phyloP scores from a whole-genome alignment of 768 basidiomycete genomes.

The Mycena floridula region DNA sequence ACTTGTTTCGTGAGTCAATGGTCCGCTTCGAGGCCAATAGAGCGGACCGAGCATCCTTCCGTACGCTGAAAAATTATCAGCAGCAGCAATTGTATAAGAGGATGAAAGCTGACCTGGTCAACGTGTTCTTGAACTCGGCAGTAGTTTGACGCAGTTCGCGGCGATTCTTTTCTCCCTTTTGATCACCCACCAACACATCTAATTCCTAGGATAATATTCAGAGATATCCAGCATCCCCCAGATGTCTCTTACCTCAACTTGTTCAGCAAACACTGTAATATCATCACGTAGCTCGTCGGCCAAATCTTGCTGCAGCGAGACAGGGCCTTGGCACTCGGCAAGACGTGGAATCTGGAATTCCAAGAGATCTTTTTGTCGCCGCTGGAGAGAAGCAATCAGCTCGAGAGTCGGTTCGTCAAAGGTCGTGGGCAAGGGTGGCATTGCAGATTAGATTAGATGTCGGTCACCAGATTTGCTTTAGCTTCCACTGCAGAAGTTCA shows the following conservation, averaged over 20 bases:
- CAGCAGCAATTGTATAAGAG: too few relatives aligned
- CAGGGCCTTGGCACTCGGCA: constrained; percentile 59
- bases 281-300: constrained; percentile 76
- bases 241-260: constrained; percentile 53
- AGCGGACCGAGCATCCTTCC: constrained; percentile 60
- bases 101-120: constrained; percentile 50
- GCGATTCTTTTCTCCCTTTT: constrained; percentile 48
- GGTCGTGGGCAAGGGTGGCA: constrained; percentile 58
- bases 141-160: constrained; percentile 43
- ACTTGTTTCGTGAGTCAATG: constrained; percentile 56
- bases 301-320: constrained; percentile 64
- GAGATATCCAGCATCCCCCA: constrained; percentile 8
- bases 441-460: constrained; percentile 27
- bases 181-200: constrained; percentile 68
- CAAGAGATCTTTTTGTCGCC: constrained; percentile 57
- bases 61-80: constrained; percentile 44
- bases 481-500: too few relatives aligned
- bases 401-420: constrained; percentile 45
- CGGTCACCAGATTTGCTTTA: too few relatives aligned
- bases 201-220: constrained; percentile 40
- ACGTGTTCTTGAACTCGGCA: constrained; percentile 36
- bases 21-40: constrained; percentile 66
- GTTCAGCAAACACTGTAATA: constrained; percentile 50
- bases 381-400: constrained; percentile 45
- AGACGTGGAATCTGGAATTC: constrained; percentile 75